Conservation (phyloP, 1,284 basidiomycete species). For the Rhodotorula sp. region DNA sequence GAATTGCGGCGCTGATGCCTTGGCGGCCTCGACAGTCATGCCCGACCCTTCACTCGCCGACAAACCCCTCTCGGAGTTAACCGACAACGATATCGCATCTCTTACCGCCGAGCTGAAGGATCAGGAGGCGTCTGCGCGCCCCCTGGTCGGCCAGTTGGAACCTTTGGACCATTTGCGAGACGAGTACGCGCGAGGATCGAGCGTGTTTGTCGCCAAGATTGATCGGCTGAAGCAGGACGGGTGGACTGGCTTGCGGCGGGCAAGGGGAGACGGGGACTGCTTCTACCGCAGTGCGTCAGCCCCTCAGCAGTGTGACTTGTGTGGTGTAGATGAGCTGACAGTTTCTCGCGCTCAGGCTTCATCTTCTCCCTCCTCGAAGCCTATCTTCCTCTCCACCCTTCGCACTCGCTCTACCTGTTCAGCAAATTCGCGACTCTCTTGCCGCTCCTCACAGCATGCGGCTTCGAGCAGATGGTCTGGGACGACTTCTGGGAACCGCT, state of each 20-base stretch:
- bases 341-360: slow-evolving; percentile 55
- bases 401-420: slow-evolving; percentile 58
- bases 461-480: slow-evolving; percentile 66
- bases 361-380: slow-evolving; percentile 66
- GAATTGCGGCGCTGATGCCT: too few species aligned
- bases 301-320: not conserved
- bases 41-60: not conserved
- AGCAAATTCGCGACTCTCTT: slow-evolving; percentile 59
- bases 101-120: slow-evolving; percentile 30
- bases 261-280: slow-evolving; percentile 71
- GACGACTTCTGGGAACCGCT: slow-evolving; percentile 58
- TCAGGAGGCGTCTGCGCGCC: slow-evolving; percentile 24
- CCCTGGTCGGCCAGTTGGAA: slow-evolving; percentile 51
- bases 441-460: slow-evolving; percentile 59
- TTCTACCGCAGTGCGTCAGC: slow-evolving; percentile 61
- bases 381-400: slow-evolving; percentile 56
- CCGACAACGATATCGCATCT: slow-evolving; percentile 31
- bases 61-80: slow-evolving; percentile 20
- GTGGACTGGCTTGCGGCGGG: slow-evolving; percentile 63
- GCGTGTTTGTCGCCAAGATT: slow-evolving; percentile 63
- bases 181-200: slow-evolving; percentile 65
- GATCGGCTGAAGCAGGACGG: slow-evolving; percentile 61
- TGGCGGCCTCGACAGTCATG: too few species aligned
- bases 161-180: slow-evolving; percentile 48
- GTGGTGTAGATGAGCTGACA: not conserved